Percentiles rank a stretch among this genome's conserved stretches.
These are phyloP conservation scores for Debaryomyces castellii DNA, from an alignment of 805 yeast genomes.

Conservation along the genomic window DNA sequence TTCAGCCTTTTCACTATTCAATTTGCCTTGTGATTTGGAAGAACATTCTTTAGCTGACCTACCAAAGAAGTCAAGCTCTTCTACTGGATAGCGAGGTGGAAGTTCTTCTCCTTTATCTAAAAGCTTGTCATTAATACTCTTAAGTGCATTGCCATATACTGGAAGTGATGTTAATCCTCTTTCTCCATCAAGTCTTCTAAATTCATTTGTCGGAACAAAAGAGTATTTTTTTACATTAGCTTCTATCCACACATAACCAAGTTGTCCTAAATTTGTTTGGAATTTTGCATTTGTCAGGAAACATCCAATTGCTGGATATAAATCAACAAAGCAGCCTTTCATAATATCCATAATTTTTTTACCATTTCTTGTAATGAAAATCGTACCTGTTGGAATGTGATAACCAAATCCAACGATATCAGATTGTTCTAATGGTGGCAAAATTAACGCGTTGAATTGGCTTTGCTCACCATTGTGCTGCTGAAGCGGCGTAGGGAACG, in stretches of 20 bases:
- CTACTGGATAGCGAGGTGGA: constrained; percentile 69
- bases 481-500: constrained; percentile 50
- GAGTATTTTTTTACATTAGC: constrained; percentile 56
- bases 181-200: constrained; percentile 34
- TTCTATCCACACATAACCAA: constrained; percentile 49
- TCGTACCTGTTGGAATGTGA: constrained; percentile 45
- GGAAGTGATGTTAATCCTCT: constrained; percentile 41
- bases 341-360: constrained; percentile 51
- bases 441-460: constrained; percentile 42
- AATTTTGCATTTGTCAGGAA: constrained; percentile 42
- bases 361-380: constrained; percentile 57
- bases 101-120: constrained; percentile 71
- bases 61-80: constrained; percentile 64
- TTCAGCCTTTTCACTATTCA: constrained; percentile 8
- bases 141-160: constrained; percentile 36
- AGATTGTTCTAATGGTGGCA: constrained; percentile 52
- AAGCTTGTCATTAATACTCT: constrained; percentile 46
- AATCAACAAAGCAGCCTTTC: constrained; percentile 47
- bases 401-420: constrained; percentile 60
- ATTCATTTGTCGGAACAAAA: constrained; percentile 49
- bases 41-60: constrained; percentile 30
- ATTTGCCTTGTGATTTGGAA: constrained; percentile 13
- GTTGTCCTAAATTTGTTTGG: constrained; percentile 44
- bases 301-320: constrained; percentile 57
- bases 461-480: constrained; percentile 43